These are phyloP conservation scores for Selaginella moellendorffii DNA, from an alignment of 75 land plant genomes.

Conservation along the genomic window DNA sequence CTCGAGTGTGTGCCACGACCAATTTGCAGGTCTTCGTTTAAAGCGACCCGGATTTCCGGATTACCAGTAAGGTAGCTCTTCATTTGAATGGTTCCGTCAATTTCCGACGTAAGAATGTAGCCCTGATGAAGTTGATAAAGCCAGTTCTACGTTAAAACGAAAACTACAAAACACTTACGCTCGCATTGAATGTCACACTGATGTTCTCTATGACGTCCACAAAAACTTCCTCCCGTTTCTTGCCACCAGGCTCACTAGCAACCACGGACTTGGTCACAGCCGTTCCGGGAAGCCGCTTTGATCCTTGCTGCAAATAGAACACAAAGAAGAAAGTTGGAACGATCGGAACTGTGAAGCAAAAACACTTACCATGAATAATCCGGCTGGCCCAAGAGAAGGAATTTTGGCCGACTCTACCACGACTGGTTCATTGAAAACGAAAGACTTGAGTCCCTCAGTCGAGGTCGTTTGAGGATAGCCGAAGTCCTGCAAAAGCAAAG, in stretches of 20 bases:
- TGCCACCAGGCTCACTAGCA: slow-evolving; percentile 81
- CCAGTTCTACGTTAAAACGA: not conserved
- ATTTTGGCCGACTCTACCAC: slow-evolving; percentile 65
- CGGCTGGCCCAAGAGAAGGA: slow-evolving; percentile 81
- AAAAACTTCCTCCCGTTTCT: slow-evolving; percentile 90
- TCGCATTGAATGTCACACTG: slow-evolving; percentile 92
- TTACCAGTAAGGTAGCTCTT: slow-evolving; percentile 94
- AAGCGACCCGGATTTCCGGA: slow-evolving; percentile 83
- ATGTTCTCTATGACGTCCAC: slow-evolving; percentile 97
- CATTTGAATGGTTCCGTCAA: slow-evolving; percentile 99
- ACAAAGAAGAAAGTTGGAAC: slow-evolving; percentile 4
- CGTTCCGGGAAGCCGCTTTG: slow-evolving; percentile 89
- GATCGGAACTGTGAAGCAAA: not conserved
- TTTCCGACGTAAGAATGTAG: slow-evolving; percentile 88
- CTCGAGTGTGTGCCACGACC: slow-evolving; percentile 35
- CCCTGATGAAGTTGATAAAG: slow-evolving; percentile 35
- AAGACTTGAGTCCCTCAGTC: slow-evolving; percentile 80
- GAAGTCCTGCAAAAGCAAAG: slow-evolving; percentile 52
- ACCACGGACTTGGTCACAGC: slow-evolving; percentile 98
- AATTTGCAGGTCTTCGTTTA: slow-evolving; percentile 85
- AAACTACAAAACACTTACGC: slow-evolving; percentile 58
- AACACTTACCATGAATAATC: slow-evolving; percentile 66
- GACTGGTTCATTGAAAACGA: slow-evolving; percentile 90
- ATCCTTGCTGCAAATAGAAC: slow-evolving; percentile 62
- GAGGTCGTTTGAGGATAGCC: slow-evolving; percentile 97